Conservation (phyloP, 2,329 filamentous ascomycete genomes). For the Trichoderma guizhouense region DNA sequence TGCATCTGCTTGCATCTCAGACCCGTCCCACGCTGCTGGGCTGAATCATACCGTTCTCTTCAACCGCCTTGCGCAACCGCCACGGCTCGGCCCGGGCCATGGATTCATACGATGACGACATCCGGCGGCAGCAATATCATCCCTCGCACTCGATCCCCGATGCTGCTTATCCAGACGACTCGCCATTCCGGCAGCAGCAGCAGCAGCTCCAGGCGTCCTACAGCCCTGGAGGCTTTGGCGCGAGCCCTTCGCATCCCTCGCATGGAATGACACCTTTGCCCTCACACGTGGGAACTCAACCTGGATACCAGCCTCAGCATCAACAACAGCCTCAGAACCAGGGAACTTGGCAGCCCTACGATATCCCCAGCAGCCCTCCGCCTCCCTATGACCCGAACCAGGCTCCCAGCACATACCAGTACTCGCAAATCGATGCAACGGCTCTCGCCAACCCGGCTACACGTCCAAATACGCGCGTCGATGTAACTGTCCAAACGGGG, state of each 20-base stretch:
- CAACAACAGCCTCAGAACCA: constrained; percentile 4
- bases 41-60: background rate
- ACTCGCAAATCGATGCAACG: constrained; percentile 8
- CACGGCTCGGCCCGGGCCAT: constrained; percentile 11
- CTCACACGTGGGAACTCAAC: background rate
- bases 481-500: background rate
- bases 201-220: constrained; percentile 15
- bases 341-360: constrained; percentile 5
- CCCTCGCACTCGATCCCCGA: constrained; percentile 31
- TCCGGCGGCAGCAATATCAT: constrained; percentile 20
- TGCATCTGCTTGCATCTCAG: background rate
- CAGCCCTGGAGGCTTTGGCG: background rate
- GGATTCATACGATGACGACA: constrained; percentile 14
- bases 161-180: constrained; percentile 30
- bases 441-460: background rate
- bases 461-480: background rate
- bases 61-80: background rate
- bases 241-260: background rate
- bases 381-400: constrained; percentile 30
- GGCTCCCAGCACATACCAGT: constrained; percentile 26
- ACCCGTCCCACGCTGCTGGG: background rate
- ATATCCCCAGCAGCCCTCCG: constrained; percentile 25
- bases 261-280: background rate
- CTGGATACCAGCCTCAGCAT: background rate
- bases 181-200: constrained; percentile 24